Evolutionary conservation across 768 basidiomycete genomes (phyloP), one percentile per base, ranked within the genome.

Genomic region (Amyloporia xantha): DNA sequence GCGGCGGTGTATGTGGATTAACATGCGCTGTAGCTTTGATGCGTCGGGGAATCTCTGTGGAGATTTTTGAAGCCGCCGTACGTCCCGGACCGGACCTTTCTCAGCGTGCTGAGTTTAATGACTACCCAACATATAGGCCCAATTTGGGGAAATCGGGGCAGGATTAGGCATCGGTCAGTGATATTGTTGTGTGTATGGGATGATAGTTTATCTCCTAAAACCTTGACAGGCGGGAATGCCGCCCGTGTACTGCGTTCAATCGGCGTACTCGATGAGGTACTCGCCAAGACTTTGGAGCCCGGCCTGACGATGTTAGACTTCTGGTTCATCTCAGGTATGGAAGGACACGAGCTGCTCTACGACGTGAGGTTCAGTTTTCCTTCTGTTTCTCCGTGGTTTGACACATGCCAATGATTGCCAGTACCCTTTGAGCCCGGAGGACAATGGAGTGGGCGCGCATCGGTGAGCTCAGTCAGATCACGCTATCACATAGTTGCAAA

Each of bases 11-110:
- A 60, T 74, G 71, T 48, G 77, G 78, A 6, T 59, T 81, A 12
- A 67, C 72, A 1, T 73, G 71, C 52, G 77, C 78, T 1, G 65
- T 72, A 41, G 72, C 65, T 26, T 66, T 81, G 24, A 44, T 56
- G 15, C 66, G 62, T 33, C 63, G 63, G 2, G 77, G 78, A 1
- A 62, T 80, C 25, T 57, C 65, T 12, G 72, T 74, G 12, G 64
- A 73, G n/a, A 54, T 79, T 2, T 81, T 78, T 53, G 80, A 80
- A 60, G 70, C 75, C 38, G 72, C 77, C 40, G 77, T 77, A 58
- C 24, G 62, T 58, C 39, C 33, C 33, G 21, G 1, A 20, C 26
- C 7, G 13, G 21, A 21, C 33, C 17, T 4, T 26, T 3, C 19
- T 20, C 23, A 11, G 26, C 15, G 25, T 23, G 3, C 11, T 23